A percentile compares a stretch with the other conserved stretches of the same genome.
Conservation (phyloP, 169 alveolate species). For the Plasmodium knowlesi region DNA sequence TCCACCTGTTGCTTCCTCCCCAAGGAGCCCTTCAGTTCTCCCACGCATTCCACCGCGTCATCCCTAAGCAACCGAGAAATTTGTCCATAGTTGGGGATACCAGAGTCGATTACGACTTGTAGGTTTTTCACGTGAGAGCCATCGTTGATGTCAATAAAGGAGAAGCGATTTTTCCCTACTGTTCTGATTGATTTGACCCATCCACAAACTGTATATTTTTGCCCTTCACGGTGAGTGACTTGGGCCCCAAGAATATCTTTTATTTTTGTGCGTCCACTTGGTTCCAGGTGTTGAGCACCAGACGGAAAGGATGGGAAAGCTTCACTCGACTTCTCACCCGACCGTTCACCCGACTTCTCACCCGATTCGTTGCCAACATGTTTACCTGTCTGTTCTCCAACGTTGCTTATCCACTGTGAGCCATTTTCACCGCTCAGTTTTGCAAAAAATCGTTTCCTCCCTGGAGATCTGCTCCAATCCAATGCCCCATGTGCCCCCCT, state of each 20-base stretch:
- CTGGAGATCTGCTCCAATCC: background rate
- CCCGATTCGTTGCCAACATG: no score
- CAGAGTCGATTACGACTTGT: constrained; percentile 86
- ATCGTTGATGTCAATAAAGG: constrained; percentile 91
- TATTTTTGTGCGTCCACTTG: constrained; percentile 21
- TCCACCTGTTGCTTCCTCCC: constrained; percentile 68
- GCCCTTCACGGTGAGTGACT: background rate
- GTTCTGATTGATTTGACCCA: constrained; percentile 82
- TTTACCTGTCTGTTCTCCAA: background rate
- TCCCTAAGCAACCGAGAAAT: constrained; percentile 85
- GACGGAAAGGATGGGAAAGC: background rate
- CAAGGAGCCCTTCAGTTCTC: constrained; percentile 72
- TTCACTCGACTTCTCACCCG: no score
- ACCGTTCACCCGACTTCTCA: no score
- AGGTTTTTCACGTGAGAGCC: constrained; percentile 88
- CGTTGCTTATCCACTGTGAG: background rate
- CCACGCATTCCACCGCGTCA: constrained; percentile 87
- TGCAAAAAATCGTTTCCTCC: background rate
- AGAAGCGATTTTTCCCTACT: constrained; percentile 85
- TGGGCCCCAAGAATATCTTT: constrained; percentile 20
- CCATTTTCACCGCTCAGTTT: background rate
- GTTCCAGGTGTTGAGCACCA: background rate
- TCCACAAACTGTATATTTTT: constrained; percentile 56
- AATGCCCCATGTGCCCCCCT: background rate
- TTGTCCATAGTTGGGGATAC: constrained; percentile 76